These are phyloP conservation scores for Hylodesmum podocarpum DNA, from an alignment of 306 rosid genomes.

Conservation along the genomic window DNA sequence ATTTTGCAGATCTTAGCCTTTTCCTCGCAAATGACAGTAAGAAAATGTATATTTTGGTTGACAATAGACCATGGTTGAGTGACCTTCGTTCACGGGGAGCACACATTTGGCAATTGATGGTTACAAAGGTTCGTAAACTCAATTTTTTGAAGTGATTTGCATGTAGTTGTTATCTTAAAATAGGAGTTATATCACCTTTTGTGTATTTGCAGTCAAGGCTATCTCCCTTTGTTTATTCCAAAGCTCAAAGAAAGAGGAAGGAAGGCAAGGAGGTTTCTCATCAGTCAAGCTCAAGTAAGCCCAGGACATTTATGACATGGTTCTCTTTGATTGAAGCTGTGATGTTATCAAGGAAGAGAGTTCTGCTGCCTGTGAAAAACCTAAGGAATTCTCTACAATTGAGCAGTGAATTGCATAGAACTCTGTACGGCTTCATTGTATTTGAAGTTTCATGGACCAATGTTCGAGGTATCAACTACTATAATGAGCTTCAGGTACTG, in stretches of 20 bases:
- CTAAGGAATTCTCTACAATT: slow-evolving; percentile 61
- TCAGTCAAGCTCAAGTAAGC: slow-evolving; percentile 40
- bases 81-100: slow-evolving; percentile 70
- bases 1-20: slow-evolving; percentile 84
- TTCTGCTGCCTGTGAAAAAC: slow-evolving; percentile 79
- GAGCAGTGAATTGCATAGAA: slow-evolving; percentile 75
- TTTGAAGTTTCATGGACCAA: slow-evolving; percentile 81
- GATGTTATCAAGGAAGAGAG: slow-evolving; percentile 61
- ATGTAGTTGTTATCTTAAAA: neutral
- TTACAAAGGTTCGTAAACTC: slow-evolving; percentile 70
- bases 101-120: slow-evolving; percentile 95
- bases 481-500: slow-evolving; percentile 90
- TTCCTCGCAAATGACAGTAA: slow-evolving; percentile 78
- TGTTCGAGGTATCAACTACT: slow-evolving; percentile 92
- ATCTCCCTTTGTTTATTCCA: slow-evolving; percentile 87
- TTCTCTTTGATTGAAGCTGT: slow-evolving; percentile 64
- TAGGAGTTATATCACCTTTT: slow-evolving; percentile 1
- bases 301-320: slow-evolving; percentile 59
- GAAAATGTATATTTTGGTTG: slow-evolving; percentile 78
- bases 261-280: slow-evolving; percentile 50
- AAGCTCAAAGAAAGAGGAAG: slow-evolving; percentile 55
- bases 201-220: slow-evolving; percentile 75
- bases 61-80: slow-evolving; percentile 92
- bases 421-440: slow-evolving; percentile 81
- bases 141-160: slow-evolving; percentile 22